Evolutionary conservation across 768 basidiomycete genomes (phyloP).

Genomic region (Russula sp.): DNA sequence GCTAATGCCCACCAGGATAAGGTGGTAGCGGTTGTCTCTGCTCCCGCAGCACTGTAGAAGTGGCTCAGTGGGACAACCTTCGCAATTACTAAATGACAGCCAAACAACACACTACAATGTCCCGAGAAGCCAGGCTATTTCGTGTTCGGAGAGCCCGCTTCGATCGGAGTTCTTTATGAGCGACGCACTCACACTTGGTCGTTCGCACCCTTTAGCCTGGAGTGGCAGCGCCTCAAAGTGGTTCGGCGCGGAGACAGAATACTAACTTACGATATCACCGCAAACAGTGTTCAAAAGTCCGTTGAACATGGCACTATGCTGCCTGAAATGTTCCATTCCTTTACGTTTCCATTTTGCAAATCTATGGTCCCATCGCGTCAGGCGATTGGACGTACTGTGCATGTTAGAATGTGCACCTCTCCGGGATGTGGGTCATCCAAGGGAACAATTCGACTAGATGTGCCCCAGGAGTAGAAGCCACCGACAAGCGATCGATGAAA

Average conservation of each 20-base stretch:
- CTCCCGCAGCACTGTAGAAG: background rate
- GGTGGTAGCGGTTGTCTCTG: constrained; percentile 10
- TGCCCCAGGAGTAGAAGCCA: constrained; percentile 17
- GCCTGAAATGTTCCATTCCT: constrained; percentile 4
- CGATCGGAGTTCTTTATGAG: constrained; percentile 8
- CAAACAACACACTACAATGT: constrained; percentile 10
- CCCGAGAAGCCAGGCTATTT: constrained; percentile 18
- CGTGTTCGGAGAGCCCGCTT: constrained; percentile 12
- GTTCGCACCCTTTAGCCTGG: constrained; percentile 2
- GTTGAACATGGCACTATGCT: constrained; percentile 13
- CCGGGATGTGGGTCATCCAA: constrained; percentile 18
- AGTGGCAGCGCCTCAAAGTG: background rate
- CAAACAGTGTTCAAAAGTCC: constrained; percentile 11
- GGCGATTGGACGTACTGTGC: too few relatives aligned
- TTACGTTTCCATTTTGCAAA: constrained; percentile 25
- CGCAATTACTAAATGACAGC: background rate
- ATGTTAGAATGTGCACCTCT: background rate
- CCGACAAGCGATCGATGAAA: background rate
- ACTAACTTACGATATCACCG: constrained; percentile 8
- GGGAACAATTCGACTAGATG: constrained; percentile 24
- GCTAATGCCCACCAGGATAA: constrained; percentile 13
- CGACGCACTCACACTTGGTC: constrained; percentile 1
- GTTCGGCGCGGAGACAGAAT: too few relatives aligned
- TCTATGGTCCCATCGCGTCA: background rate
- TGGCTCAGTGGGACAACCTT: background rate